Conservation (phyloP, 1,284 basidiomycete species). For the Taiwanofungus camphoratus region DNA sequence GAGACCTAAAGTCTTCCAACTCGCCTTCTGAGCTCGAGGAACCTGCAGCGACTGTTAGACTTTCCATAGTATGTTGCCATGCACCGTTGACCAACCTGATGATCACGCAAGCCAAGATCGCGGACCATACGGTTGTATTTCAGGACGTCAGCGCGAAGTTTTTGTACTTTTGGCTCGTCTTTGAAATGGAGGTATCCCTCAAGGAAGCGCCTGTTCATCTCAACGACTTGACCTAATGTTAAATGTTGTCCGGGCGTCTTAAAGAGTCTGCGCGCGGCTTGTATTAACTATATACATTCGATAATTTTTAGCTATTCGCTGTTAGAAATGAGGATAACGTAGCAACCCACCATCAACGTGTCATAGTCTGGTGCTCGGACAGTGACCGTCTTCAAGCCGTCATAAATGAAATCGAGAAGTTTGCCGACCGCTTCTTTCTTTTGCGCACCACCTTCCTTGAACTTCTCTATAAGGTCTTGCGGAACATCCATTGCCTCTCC, state of each 20-base stretch:
- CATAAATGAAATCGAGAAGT: slow-evolving; percentile 90
- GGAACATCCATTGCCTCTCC: slow-evolving; percentile 90
- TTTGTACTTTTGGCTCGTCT: slow-evolving; percentile 87
- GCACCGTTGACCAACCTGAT: slow-evolving; percentile 64
- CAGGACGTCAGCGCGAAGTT: slow-evolving; percentile 80
- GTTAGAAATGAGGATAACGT: background rate
- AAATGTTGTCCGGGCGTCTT: slow-evolving; percentile 93
- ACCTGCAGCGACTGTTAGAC: slow-evolving; percentile 41
- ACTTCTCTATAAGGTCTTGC: slow-evolving; percentile 79
- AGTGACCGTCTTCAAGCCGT: slow-evolving; percentile 96
- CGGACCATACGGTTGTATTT: slow-evolving; percentile 90
- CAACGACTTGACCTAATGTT: slow-evolving; percentile 94
- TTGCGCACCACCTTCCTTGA: slow-evolving; percentile 82
- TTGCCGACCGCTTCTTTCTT: slow-evolving; percentile 91
- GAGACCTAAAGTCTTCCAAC: slow-evolving; percentile 86
- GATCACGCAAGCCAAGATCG: slow-evolving; percentile 95
- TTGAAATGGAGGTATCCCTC: slow-evolving; percentile 94
- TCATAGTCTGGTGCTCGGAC: slow-evolving; percentile 96
- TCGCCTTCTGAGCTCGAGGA: slow-evolving; percentile 74
- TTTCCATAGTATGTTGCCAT: background rate
- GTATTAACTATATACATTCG: slow-evolving; percentile 67
- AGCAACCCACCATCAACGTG: slow-evolving; percentile 78
- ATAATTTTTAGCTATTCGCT: background rate
- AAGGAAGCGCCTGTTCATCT: slow-evolving; percentile 92
- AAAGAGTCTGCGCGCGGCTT: slow-evolving; percentile 93